Base-by-base conservation (phyloP, 192 early-diverging fungal genomes). In the Lunasporangiospora selenospora region DNA sequence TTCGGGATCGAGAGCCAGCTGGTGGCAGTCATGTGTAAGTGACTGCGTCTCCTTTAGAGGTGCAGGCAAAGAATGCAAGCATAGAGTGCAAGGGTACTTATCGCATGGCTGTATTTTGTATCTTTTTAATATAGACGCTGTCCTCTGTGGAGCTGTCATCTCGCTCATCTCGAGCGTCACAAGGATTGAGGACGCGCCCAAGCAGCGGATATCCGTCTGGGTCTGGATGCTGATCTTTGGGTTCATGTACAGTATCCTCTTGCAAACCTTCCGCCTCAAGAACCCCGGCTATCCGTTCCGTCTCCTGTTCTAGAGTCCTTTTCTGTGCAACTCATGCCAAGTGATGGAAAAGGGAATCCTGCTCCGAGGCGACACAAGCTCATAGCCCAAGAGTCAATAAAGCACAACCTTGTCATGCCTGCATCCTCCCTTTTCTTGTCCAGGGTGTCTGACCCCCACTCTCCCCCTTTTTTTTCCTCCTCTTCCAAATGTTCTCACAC, bases 1-100 rank as follows among this genome's bases (percentile, higher is more conserved):
- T 85, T 86, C 53, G 83, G 86, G 11, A 59, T 90, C 16, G 92
- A 93, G 65, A 84, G 79, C 21, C 88, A 92, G 57, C 85, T 93
- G 32, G 82, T 90, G 9, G 88, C 87, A 6, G 37, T 85, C 8
- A 76, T 92, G 6, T 93, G 92, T 91, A 84, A 63, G 83, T 75
- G 21, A 19, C 47, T 26, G 48, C 43, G 37, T 46, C 27, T 50
- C 18, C 4, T 36, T 3, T n/a, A 21, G 40, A 18, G 10, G 39
- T 31, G n/a, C 26, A 32, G 10, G 30, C 53, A 44, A 36, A 34
- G 30, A 32, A 31, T 58, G 33, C 0, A 36, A 58, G 7, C 33
- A 13, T 24, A 10, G 18, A 16, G 45, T 39, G 15, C 15, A 19
- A 29, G 32, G 10, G 16, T 30, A 26, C 10, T n/a, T 2, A 37